Percentiles rank a stretch among this genome's conserved stretches.
These are phyloP conservation scores for Nematocida displodere DNA, from an alignment of 371 early-diverging fungal genomes.

Conservation along the genomic window DNA sequence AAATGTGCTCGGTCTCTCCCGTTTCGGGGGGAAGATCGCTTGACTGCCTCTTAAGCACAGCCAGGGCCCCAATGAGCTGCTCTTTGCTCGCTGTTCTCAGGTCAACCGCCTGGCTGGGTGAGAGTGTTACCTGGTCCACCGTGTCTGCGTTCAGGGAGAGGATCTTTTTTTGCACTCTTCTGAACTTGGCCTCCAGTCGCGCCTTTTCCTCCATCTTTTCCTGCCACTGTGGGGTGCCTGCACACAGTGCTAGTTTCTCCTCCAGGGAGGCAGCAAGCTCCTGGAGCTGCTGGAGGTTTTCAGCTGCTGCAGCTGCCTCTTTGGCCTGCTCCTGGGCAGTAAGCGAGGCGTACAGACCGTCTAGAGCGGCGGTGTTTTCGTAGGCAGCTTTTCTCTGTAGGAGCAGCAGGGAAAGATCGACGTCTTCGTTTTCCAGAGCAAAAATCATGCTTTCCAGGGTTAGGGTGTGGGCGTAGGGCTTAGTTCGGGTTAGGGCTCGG, in stretches of 20 bases:
- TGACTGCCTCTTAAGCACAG: constrained; percentile 18
- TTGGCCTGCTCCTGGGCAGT: neutral
- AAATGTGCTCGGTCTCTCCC: neutral
- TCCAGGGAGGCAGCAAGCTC: constrained; percentile 28
- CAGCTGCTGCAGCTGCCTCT: neutral
- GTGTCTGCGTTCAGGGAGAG: constrained; percentile 31
- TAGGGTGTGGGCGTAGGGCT: neutral
- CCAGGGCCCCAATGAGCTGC: constrained; percentile 2
- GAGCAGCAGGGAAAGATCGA: neutral
- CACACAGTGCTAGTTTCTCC: constrained; percentile 5
- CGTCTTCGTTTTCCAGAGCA: constrained; percentile 20
- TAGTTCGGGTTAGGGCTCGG: neutral
- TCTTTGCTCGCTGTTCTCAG: constrained; percentile 1
- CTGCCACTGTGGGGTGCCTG: constrained; percentile 29
- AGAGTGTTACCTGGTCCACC: neutral
- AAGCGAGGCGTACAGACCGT: constrained; percentile 19
- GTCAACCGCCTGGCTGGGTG: neutral
- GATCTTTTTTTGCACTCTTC: constrained; percentile 35
- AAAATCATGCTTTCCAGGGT: neutral
- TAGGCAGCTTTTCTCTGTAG: constrained; percentile 10
- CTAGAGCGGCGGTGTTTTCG: neutral
- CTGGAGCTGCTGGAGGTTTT: constrained; percentile 10
- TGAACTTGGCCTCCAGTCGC: constrained; percentile 27
- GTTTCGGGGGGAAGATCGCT: neutral
- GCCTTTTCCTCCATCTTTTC: constrained; percentile 23